Evolutionary conservation across 2,329 filamentous ascomycete genomes (phyloP).

Genomic region (Hymenoscyphus fraxineus): DNA sequence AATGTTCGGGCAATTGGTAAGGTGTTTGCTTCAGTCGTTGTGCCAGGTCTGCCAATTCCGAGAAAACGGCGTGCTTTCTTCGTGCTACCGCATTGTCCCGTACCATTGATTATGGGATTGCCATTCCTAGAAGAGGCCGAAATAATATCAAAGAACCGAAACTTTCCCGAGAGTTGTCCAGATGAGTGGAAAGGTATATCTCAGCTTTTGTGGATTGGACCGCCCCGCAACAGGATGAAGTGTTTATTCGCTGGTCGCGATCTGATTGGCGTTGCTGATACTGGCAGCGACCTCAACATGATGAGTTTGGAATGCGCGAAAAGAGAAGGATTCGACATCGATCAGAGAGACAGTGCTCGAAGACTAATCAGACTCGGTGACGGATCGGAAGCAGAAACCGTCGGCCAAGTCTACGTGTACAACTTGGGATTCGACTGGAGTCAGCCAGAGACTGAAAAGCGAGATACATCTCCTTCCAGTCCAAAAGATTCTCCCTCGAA

Average conservation of each 20-base stretch:
- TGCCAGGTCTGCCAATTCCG: not conserved
- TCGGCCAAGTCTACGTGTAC: constrained; percentile 10
- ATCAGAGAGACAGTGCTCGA: constrained; percentile 6
- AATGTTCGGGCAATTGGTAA: not conserved
- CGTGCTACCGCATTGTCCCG: constrained; percentile 6
- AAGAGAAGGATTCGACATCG: constrained; percentile 13
- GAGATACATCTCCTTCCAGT: not conserved
- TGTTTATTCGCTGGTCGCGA: constrained; percentile 6
- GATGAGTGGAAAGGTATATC: not conserved
- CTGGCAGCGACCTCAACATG: constrained; percentile 15
- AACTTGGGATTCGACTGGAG: not conserved
- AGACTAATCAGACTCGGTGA: constrained; percentile 8
- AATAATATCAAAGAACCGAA: constrained; percentile 12
- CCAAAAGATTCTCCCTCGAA: not conserved
- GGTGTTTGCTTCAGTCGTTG: not conserved
- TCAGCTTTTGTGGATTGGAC: constrained; percentile 1
- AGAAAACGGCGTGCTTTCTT: not conserved
- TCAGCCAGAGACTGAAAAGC: not conserved
- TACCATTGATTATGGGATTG: constrained; percentile 12
- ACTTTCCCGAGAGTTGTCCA: constrained; percentile 15
- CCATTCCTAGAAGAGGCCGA: constrained; percentile 12
- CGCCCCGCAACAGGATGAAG: not conserved
- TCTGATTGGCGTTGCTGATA: constrained; percentile 10
- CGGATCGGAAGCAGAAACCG: constrained; percentile 2
- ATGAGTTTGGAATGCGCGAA: constrained; percentile 14